Base-by-base conservation (phyloP, 495 filamentous ascomycete species). In the Tuber umbilicatum region DNA sequence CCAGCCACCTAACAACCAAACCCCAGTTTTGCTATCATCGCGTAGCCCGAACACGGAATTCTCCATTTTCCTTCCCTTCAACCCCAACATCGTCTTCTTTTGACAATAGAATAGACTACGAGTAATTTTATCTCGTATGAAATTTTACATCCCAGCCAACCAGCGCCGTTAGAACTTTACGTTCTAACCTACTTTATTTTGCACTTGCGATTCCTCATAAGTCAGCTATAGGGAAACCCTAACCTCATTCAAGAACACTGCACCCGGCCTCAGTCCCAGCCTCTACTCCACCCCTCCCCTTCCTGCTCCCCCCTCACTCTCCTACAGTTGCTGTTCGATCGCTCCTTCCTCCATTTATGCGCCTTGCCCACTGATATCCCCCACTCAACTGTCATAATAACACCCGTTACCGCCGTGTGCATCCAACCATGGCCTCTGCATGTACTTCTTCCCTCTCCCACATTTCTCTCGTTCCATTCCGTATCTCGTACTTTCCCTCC, bases 211-310 rank as follows among this genome's bases (percentile, higher is more conserved):
- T 64, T 64, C 55, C 55, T 35, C 55, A 64, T 19, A 64, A 64
- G 27, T 17, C 55, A 64, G 27, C 55, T 64, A 64, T 35, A 64
- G 27, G 55, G 55, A 64, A 64, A 64, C 55, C 55, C 55, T 64
- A 64, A 64, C 55, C 55, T 64, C n/a, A 17, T 64, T 64, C 55
- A 64, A 64, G 55, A 64, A 64, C 55, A 64, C 55, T 64, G 55
- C 35, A 27, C 55, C 55, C 55, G 55, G 9, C n/a, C 27, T 64
- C 55, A 19, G 55, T 64, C 50, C 50, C 50, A 60, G n/a, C 50
- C 50, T 64, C 55, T 27, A 64, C 27, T 31, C 55, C 55, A 35
- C 55, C 27, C 55, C 55, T 64, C 55, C 55, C 55, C 55, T 64
- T 55, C 27, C 55, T 31, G 27, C 27, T 31, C 55, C 50, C 50